Conservation (phyloP, 2,329 filamentous ascomycete genomes). For the Fusarium illudens region DNA sequence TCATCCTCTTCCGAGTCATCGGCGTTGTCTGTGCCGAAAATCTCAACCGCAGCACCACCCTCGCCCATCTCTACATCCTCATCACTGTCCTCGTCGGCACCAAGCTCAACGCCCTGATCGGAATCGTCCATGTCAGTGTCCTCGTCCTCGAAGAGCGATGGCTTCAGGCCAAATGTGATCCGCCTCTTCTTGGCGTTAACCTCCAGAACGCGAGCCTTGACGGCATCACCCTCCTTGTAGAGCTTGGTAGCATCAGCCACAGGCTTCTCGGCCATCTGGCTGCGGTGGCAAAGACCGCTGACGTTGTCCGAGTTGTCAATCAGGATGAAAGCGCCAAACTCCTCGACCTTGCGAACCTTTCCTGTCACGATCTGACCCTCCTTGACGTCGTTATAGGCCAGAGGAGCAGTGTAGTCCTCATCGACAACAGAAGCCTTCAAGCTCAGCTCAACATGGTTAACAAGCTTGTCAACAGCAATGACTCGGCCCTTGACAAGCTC, state of each 20-base stretch:
- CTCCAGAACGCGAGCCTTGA: slow-evolving; percentile 88
- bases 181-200: slow-evolving; percentile 78
- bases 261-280: slow-evolving; percentile 85
- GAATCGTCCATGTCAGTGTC: slow-evolving; percentile 62
- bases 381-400: slow-evolving; percentile 80
- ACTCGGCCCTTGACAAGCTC: slow-evolving; percentile 92
- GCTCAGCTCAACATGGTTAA: slow-evolving; percentile 82
- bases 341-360: slow-evolving; percentile 90
- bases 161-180: slow-evolving; percentile 91
- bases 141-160: slow-evolving; percentile 82
- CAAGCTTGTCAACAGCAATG: slow-evolving; percentile 71
- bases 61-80: slow-evolving; percentile 62
- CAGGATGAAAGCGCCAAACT: slow-evolving; percentile 94
- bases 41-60: slow-evolving; percentile 52
- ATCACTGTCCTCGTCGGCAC: slow-evolving; percentile 57
- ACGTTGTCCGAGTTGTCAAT: slow-evolving; percentile 88
- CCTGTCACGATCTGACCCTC: slow-evolving; percentile 85
- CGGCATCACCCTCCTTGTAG: slow-evolving; percentile 88
- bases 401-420: slow-evolving; percentile 75
- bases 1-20: slow-evolving; percentile 52
- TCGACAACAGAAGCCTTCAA: slow-evolving; percentile 87
- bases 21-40: slow-evolving; percentile 57
- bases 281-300: slow-evolving; percentile 91
- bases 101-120: slow-evolving; percentile 59
- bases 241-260: slow-evolving; percentile 88